Evolutionary conservation across 441 rosid species (phyloP), one percentile per base, ranked within the genome.

Genomic region (Gossypium davidsonii): DNA sequence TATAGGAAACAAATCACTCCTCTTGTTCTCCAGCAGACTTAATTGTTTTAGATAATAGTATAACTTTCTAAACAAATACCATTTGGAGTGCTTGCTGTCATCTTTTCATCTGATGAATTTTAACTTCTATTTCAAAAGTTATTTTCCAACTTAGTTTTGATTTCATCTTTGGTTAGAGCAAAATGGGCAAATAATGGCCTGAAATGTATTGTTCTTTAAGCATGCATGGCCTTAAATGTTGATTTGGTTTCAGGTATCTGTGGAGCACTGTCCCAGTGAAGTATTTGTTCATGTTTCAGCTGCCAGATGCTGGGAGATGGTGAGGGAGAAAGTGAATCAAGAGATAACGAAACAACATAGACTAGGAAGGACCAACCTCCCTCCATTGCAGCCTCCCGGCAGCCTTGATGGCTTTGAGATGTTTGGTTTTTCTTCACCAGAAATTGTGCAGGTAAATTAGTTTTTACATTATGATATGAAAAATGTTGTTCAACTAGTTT

Each of bases 261-360:
- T 93, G 87, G 99, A 96, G 84, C 78, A 85, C 73, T 81, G 81
- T 83, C 86, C 87, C 49, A 79, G 83, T 79, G 99, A 96, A 89
- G 89, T 93, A 72, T 96, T 96, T 49, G 71, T 94, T 79, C 96
- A 96, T 69, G 65, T 90, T 79, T 88, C 99, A 1, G 93, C 97
- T 9, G 74, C 89, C 70, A 90, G 86, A 84, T 90, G 99, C 83
- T 96, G 99, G 99, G 99, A 96, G 86, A 86, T 93, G 97, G 99
- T 96, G 75, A 87, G 91, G 81, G 98, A 93, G 26, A 83, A 93
- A 85, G 92, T 91, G 71, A 96, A 96, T 80, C 92, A 86, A 75
- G 99, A 96, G 89, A 96, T 96, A 74, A 71, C 85, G 12, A 96
- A 82, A 84, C 96, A 88, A 26, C 97, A 93, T 82, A 92, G 86